phyloP scores from a whole-genome alignment of 495 filamentous ascomycete genomes.

The Podospora sp. region DNA sequence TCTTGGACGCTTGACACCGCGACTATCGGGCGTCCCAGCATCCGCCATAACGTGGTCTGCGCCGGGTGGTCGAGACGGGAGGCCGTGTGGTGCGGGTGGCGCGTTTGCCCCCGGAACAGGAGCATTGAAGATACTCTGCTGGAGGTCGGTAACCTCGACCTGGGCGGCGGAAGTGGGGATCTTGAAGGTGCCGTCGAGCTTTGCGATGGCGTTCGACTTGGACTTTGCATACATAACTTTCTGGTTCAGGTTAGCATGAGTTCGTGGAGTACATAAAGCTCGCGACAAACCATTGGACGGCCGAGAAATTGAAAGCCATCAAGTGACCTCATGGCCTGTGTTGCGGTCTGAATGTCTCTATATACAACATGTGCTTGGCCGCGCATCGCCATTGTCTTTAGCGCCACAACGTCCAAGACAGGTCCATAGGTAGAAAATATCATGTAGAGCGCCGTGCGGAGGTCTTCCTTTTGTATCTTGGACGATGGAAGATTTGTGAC shows the following conservation, averaged over 20 bases:
- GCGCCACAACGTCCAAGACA: conserved; percentile 88
- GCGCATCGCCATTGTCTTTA: conserved; percentile 87
- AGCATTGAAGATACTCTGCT: conserved; percentile 79
- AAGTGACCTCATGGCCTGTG: conserved; percentile 84
- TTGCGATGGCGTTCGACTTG: conserved; percentile 81
- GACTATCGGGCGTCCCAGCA: conserved; percentile 45
- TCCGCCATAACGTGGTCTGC: conserved; percentile 48
- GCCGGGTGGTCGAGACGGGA: conserved; percentile 46
- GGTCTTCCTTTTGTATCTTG: conserved; percentile 82
- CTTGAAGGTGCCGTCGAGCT: conserved; percentile 86
- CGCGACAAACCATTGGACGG: conserved; percentile 71
- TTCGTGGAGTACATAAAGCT: conserved; percentile 1
- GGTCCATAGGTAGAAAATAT: conserved; percentile 93
- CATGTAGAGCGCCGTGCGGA: conserved; percentile 83
- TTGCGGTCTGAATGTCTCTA: conserved; percentile 81
- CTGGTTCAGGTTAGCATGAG: conserved; percentile 50
- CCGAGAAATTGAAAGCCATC: conserved; percentile 89
- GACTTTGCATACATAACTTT: conserved; percentile 86
- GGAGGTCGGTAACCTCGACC: conserved; percentile 70
- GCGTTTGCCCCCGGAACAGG: conserved; percentile 54
- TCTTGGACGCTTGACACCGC: conserved; percentile 67
- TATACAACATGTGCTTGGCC: conserved; percentile 94
- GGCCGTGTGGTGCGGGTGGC: conserved; percentile 45
- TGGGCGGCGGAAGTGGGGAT: conserved; percentile 58
- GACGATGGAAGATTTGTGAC: conserved; percentile 77